Percentiles rank a stretch among this genome's conserved stretches.
Conservation (phyloP, 192 early-diverging fungal species). For the Podila epigama region DNA sequence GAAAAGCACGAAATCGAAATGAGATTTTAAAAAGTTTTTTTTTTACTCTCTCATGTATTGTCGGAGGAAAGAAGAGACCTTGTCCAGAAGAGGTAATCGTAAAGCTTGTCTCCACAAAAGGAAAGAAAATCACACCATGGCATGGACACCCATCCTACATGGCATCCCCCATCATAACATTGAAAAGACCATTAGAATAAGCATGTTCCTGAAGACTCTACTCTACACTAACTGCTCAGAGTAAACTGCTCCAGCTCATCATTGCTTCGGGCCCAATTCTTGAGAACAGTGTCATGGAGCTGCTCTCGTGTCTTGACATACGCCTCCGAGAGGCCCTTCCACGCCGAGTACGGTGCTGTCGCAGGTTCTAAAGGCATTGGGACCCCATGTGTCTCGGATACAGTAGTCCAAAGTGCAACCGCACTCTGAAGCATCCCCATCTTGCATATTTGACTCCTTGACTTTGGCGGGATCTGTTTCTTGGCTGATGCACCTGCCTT, state of each 20-base stretch:
- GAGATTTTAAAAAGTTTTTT: not conserved
- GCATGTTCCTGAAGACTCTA: too few species aligned
- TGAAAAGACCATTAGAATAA: too few species aligned
- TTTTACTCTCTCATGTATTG: too few species aligned
- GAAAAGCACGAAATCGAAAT: not conserved
- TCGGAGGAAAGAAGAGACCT: too few species aligned
- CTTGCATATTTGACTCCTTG: constrained; percentile 38
- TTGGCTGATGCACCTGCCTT: constrained; percentile 56
- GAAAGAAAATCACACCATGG: not conserved
- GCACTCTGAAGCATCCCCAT: constrained; percentile 26
- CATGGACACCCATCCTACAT: too few species aligned
- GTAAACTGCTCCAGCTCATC: constrained; percentile 18
- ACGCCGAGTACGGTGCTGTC: constrained; percentile 19
- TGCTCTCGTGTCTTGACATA: not conserved
- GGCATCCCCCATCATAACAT: too few species aligned
- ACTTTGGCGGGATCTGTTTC: constrained; percentile 16
- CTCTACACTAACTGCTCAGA: not conserved
- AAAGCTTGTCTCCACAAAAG: not conserved
- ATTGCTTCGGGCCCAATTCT: constrained; percentile 20
- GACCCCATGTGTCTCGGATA: not conserved
- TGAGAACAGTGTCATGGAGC: constrained; percentile 6
- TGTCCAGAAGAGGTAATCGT: not conserved
- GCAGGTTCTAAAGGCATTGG: not conserved
- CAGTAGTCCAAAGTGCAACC: constrained; percentile 16
- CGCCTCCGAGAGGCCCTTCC: constrained; percentile 5